A percentile compares a stretch with the other conserved stretches of the same genome.
Conservation (phyloP, 2,329 filamentous ascomycete genomes). For the Trichoderma aggressivum region DNA sequence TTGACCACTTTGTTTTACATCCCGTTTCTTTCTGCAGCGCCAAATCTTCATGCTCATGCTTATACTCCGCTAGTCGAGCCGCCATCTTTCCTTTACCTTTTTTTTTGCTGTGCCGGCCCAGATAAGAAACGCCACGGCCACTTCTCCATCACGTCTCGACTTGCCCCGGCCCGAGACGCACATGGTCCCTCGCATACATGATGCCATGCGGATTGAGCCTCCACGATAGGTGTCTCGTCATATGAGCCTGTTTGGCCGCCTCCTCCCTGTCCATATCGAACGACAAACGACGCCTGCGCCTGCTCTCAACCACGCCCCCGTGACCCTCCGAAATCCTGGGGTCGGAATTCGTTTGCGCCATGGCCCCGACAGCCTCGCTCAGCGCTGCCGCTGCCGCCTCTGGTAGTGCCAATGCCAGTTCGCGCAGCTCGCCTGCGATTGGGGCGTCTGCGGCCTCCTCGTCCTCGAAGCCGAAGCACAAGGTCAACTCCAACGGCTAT, state of each 20-base stretch:
- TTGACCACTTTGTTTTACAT: not conserved
- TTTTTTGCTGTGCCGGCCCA: not conserved
- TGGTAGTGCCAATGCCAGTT: conserved; percentile 47
- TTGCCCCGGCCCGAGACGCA: conserved; percentile 9
- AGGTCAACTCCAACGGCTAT: conserved; percentile 52
- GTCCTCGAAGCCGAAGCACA: conserved; percentile 48
- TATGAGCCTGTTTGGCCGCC: conserved; percentile 13
- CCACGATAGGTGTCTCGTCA: conserved; percentile 20
- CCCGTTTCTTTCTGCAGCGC: not conserved
- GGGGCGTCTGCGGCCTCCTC: conserved; percentile 34
- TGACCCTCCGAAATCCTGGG: conserved; percentile 2
- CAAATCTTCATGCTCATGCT: not conserved
- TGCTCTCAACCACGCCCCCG: conserved; percentile 17
- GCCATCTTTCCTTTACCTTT: not conserved
- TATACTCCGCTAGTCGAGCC: not conserved
- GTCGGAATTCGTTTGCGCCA: conserved; percentile 26
- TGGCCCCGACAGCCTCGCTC: conserved; percentile 41
- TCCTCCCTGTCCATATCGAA: not conserved
- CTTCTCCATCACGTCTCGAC: conserved; percentile 13
- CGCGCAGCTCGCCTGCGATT: conserved; percentile 51
- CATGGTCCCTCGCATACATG: conserved; percentile 14
- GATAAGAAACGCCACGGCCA: not conserved
- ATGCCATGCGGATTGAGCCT: conserved; percentile 25
- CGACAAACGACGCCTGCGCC: conserved; percentile 2
- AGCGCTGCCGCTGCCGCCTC: conserved; percentile 35